Percentiles rank a stretch among this genome's conserved stretches.
Evolutionary conservation across 1,284 basidiomycete species (phyloP).

Genomic region (Malassezia pachydermatis): DNA sequence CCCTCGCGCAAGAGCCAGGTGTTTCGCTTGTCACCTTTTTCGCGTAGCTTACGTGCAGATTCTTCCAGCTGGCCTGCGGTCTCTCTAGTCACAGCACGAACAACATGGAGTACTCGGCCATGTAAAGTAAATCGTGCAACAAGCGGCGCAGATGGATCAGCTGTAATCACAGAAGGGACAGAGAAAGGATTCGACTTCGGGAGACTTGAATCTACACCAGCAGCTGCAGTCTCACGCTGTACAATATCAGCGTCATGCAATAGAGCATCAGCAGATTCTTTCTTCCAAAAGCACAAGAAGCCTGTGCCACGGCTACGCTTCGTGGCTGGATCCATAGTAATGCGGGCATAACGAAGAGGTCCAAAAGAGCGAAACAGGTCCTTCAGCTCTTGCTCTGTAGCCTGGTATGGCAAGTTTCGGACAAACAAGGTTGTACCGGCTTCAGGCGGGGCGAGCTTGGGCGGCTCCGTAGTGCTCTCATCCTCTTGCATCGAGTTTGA

Average conservation of each 20-base stretch:
- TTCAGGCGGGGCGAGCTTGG: constrained; percentile 31
- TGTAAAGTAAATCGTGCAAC: constrained; percentile 77
- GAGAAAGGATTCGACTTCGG: constrained; percentile 34
- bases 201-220: background rate
- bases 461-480: constrained; percentile 49
- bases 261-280: constrained; percentile 73
- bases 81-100: constrained; percentile 79
- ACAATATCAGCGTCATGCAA: constrained; percentile 60
- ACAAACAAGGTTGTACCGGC: constrained; percentile 82
- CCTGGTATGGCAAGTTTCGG: constrained; percentile 83
- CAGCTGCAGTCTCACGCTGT: constrained; percentile 25
- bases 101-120: constrained; percentile 81
- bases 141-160: constrained; percentile 81
- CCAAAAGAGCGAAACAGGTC: constrained; percentile 59
- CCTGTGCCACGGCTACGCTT: constrained; percentile 85
- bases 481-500: constrained; percentile 27
- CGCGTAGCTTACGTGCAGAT: constrained; percentile 63
- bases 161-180: constrained; percentile 53
- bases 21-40: constrained; percentile 90
- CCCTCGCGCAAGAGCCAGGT: constrained; percentile 88
- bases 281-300: constrained; percentile 96
- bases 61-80: constrained; percentile 76
- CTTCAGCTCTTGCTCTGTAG: constrained; percentile 49
- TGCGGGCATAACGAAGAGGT: constrained; percentile 80
- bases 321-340: constrained; percentile 73